Percentiles rank a stretch among this genome's conserved stretches.
These are phyloP conservation scores for Halophytophthora batemanensis DNA, from an alignment of 352 stramenopile species.

Conservation along the genomic window DNA sequence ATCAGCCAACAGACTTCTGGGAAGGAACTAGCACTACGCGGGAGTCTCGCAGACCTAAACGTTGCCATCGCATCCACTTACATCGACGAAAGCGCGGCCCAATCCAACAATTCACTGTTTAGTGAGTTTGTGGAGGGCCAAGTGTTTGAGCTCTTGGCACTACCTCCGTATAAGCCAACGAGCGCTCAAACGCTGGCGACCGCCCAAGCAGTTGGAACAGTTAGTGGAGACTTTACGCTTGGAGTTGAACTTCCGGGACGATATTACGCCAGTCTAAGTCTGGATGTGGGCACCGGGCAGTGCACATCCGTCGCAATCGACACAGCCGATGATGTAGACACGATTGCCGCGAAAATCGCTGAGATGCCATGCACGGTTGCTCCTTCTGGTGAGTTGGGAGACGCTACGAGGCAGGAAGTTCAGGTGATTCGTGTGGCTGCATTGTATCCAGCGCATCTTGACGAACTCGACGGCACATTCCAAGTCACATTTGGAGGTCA, in stretches of 20 bases:
- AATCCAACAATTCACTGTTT: conserved; percentile 1
- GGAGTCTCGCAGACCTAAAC: conserved; percentile 13
- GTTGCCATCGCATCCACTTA: conserved; percentile 9
- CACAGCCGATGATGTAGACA: background rate
- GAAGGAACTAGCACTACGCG: conserved; percentile 9
- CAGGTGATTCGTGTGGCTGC: conserved; percentile 1
- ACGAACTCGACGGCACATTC: background rate
- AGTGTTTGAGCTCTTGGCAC: conserved; percentile 1
- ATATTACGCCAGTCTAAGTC: background rate
- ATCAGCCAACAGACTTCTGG: conserved; percentile 10
- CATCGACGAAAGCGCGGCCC: conserved; percentile 12
- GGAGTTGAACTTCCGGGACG: background rate
- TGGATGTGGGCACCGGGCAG: background rate
- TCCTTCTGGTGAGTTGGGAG: background rate
- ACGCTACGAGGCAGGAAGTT: background rate
- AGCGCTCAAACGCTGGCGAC: background rate
- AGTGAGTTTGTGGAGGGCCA: conserved; percentile 1
- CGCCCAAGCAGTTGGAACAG: background rate
- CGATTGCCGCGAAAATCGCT: background rate
- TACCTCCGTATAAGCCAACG: background rate
- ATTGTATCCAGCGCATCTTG: background rate
- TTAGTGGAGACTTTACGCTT: background rate
- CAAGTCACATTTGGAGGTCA: background rate
- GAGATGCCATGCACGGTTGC: background rate
- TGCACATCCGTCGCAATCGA: background rate